Conservation (phyloP, 2,329 filamentous ascomycete genomes). For the Scytalidium lignicola region DNA sequence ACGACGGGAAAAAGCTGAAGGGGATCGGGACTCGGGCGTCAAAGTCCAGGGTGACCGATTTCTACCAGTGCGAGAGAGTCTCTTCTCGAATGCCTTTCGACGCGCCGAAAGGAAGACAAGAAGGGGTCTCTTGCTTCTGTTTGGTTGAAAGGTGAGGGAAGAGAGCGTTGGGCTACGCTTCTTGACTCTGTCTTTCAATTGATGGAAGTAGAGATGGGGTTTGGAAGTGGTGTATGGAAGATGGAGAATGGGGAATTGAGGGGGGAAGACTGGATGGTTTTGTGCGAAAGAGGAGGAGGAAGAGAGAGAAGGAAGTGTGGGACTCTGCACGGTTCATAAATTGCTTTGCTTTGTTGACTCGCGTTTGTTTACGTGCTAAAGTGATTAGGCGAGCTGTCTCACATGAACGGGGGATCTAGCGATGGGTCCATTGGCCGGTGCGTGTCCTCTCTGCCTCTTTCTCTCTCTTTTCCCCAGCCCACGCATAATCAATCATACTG, state of each 20-base stretch:
- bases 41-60: constrained; percentile 99
- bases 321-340: not conserved
- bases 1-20: constrained; percentile 99
- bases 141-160: constrained; percentile 41
- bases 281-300: not conserved
- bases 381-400: not conserved
- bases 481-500: no score
- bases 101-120: constrained; percentile 63
- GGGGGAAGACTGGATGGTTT: not conserved
- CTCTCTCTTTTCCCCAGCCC: no score
- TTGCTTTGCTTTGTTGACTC: not conserved
- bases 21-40: constrained; percentile 98
- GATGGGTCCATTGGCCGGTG: no score
- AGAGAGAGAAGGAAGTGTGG: not conserved
- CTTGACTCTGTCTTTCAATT: constrained; percentile 18
- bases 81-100: constrained; percentile 66
- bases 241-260: not conserved
- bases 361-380: not conserved
- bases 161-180: constrained; percentile 26
- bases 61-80: constrained; percentile 51
- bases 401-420: not conserved
- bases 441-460: no score
- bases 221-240: constrained; percentile 1
- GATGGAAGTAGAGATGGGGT: constrained; percentile 5
- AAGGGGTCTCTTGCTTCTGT: constrained; percentile 62